These are phyloP conservation scores for Suhomyces anneliseae DNA, from an alignment of 1,139 yeast genomes.

Conservation along the genomic window DNA sequence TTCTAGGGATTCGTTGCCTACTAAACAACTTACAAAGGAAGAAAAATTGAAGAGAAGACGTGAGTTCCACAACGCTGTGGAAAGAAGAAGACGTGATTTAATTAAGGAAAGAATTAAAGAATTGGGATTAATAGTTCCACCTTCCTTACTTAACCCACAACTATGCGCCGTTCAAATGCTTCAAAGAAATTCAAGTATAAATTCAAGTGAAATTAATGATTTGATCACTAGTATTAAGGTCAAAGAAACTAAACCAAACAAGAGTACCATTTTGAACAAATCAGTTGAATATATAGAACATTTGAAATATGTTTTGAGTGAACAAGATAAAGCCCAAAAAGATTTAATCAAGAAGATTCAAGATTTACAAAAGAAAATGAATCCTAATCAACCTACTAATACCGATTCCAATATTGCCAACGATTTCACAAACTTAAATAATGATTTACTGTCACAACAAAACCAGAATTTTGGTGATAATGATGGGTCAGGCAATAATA, in stretches of 20 bases:
- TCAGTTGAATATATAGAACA: conserved; percentile 69
- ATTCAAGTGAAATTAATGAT: conserved; percentile 38
- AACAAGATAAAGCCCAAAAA: conserved; percentile 31
- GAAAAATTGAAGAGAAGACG: conserved; percentile 68
- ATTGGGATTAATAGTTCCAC: conserved; percentile 69
- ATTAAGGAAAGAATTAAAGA: conserved; percentile 77
- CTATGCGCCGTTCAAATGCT: conserved; percentile 48
- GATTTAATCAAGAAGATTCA: conserved; percentile 11
- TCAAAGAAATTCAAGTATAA: conserved; percentile 36
- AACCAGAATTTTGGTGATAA: background rate
- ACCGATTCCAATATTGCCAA: background rate
- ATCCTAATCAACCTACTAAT: background rate
- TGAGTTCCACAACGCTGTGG: conserved; percentile 81
- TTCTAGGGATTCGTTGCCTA: conserved; percentile 14
- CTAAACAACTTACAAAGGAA: conserved; percentile 59
- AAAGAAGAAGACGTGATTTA: conserved; percentile 73
- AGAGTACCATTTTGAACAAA: conserved; percentile 63
- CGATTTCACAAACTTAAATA: background rate
- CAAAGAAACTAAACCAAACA: conserved; percentile 71
- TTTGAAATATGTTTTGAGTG: conserved; percentile 44
- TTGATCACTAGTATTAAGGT: conserved; percentile 42
- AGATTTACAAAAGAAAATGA: conserved; percentile 6
- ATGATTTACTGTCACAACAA: background rate
- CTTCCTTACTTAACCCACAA: conserved; percentile 58
- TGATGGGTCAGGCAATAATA: background rate